Percentiles rank a stretch among this genome's conserved stretches.
Conservation (phyloP, 78 protist species). For the Pigoraptor vietnamica region DNA sequence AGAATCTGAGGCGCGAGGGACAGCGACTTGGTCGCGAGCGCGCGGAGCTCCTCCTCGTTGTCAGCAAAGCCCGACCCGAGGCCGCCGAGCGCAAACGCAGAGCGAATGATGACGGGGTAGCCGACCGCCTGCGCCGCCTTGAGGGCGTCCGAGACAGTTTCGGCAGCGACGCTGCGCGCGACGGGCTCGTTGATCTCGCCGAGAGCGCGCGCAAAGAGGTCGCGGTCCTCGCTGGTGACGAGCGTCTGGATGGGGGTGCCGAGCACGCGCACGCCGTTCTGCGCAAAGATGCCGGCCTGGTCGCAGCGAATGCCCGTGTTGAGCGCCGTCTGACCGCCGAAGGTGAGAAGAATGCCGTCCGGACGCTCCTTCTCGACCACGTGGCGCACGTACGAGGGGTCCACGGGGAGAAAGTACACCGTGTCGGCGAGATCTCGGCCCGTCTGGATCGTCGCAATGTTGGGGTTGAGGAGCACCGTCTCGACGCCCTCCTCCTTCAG, state of each 20-base stretch:
- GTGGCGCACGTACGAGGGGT: constrained; percentile 70
- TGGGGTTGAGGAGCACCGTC: constrained; percentile 93
- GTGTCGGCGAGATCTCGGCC: constrained; percentile 77
- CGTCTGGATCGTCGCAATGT: constrained; percentile 96
- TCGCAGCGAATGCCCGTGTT: constrained; percentile 91
- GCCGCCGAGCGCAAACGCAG: constrained; percentile 96
- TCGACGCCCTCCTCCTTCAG: constrained; percentile 88
- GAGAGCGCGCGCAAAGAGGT: constrained; percentile 74
- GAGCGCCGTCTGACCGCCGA: constrained; percentile 97
- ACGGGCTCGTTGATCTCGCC: constrained; percentile 73
- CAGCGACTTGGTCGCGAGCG: constrained; percentile 60
- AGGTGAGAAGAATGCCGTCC: constrained; percentile 86
- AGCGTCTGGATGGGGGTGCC: constrained; percentile 87
- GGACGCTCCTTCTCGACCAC: constrained; percentile 88
- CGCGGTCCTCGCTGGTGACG: constrained; percentile 91
- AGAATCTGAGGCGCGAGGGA: constrained; percentile 77
- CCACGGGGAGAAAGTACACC: constrained; percentile 92
- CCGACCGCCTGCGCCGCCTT: constrained; percentile 58
- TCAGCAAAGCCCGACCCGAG: constrained; percentile 91
- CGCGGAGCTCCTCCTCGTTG: constrained; percentile 60
- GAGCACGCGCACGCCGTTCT: constrained; percentile 48
- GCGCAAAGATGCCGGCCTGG: constrained; percentile 63
- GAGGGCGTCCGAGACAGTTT: constrained; percentile 52
- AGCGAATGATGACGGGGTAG: constrained; percentile 89
- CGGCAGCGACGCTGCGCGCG: constrained; percentile 67